phyloP scores from a whole-genome alignment of 352 stramenopile genomes.

The Pythium biforme region DNA sequence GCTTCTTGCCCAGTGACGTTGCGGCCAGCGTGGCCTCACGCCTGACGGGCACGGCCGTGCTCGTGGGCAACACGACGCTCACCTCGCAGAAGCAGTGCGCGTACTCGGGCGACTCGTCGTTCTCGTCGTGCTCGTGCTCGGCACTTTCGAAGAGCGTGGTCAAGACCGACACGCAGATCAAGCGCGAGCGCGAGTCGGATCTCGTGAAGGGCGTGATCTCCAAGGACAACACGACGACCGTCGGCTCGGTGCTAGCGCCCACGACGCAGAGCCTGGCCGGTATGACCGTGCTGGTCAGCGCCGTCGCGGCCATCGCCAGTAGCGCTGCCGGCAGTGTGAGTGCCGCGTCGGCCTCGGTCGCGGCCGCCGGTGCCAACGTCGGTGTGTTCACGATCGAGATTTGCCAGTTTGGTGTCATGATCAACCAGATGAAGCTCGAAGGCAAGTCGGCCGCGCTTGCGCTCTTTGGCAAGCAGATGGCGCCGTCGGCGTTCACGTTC shows the following conservation, averaged over 20 bases:
- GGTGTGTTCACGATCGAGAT: slow-evolving; percentile 77
- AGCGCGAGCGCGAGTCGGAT: slow-evolving; percentile 50
- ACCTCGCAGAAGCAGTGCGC: slow-evolving; percentile 54
- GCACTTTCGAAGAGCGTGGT: slow-evolving; percentile 48
- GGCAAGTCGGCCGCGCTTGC: slow-evolving; percentile 70
- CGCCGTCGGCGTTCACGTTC: slow-evolving; percentile 72
- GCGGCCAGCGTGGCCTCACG: slow-evolving; percentile 32
- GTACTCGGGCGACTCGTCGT: slow-evolving; percentile 62
- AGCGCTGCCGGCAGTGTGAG: slow-evolving; percentile 39
- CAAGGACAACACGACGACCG: slow-evolving; percentile 55
- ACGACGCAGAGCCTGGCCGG: slow-evolving; percentile 69
- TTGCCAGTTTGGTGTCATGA: slow-evolving; percentile 74
- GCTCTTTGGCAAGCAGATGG: slow-evolving; percentile 75
- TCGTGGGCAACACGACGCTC: slow-evolving; percentile 66
- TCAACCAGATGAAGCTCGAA: slow-evolving; percentile 72
- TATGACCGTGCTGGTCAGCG: slow-evolving; percentile 66
- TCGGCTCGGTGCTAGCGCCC: slow-evolving; percentile 56
- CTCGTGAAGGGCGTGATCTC: slow-evolving; percentile 55
- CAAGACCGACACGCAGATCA: slow-evolving; percentile 52
- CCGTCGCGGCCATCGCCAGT: slow-evolving; percentile 72
- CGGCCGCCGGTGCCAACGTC: slow-evolving; percentile 56
- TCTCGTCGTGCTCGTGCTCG: slow-evolving; percentile 67
- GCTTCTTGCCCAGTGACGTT: slow-evolving; percentile 51
- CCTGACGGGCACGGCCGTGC: slow-evolving; percentile 36
- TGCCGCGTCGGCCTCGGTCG: slow-evolving; percentile 46